Percentiles rank a stretch among this genome's conserved stretches.
These are phyloP conservation scores for Trichosporon sp. DNA, from an alignment of 1,284 basidiomycete genomes.

Conservation along the genomic window DNA sequence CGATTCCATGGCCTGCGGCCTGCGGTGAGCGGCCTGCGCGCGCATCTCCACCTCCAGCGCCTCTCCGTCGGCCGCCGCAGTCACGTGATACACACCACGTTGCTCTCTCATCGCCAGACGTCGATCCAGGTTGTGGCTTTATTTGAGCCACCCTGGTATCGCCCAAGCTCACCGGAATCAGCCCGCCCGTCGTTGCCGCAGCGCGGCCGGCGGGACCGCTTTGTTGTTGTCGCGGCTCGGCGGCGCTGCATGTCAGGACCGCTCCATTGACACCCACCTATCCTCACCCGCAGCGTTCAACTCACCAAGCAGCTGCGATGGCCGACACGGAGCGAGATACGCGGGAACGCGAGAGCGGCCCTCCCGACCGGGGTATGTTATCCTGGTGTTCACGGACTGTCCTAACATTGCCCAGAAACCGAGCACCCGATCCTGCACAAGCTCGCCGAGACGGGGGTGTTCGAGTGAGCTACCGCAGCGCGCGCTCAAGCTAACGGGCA, in stretches of 20 bases:
- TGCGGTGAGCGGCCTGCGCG: background rate
- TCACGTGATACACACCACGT: background rate
- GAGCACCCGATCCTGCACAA: slow-evolving; percentile 61
- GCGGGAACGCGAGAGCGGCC: slow-evolving; percentile 6
- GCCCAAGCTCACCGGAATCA: background rate
- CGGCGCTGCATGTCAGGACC: background rate
- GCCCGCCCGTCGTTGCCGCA: background rate
- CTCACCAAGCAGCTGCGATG: background rate
- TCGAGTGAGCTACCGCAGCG: slow-evolving; percentile 57
- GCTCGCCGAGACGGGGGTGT: slow-evolving; percentile 64
- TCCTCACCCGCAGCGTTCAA: background rate
- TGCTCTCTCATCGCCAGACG: background rate
- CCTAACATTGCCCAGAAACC: slow-evolving; percentile 8
- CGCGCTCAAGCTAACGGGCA: slow-evolving; percentile 35
- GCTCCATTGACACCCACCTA: background rate
- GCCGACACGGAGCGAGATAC: background rate
- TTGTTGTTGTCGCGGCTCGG: background rate
- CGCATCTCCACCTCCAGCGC: background rate
- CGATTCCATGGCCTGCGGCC: background rate
- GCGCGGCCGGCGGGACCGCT: background rate
- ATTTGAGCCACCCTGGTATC: background rate
- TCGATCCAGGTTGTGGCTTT: background rate
- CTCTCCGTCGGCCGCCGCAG: background rate
- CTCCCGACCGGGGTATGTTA: slow-evolving; percentile 8
- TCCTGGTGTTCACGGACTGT: background rate